Base-by-base conservation (phyloP, 2,329 filamentous ascomycete species). In the Aureobasidium sp. region DNA sequence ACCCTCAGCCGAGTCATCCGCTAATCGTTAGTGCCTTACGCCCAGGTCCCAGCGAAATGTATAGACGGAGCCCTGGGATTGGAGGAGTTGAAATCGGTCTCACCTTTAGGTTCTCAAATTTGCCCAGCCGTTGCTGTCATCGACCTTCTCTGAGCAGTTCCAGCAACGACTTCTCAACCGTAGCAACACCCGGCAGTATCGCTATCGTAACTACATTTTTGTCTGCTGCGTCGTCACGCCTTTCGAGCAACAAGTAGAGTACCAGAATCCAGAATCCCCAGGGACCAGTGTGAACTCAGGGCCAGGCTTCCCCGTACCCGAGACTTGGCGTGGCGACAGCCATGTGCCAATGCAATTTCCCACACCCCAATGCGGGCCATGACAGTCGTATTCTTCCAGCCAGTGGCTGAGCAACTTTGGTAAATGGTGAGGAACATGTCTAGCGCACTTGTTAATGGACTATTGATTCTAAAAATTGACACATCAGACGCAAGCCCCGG, bases 401-500 rank as follows among this genome's bases (percentile, higher is more conserved):
- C 39, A 34, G 53, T 57, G 53, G 53, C 53, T 57, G 53, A 46
- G 53, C 44, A 29, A 34, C 17, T 46, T 46, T 32, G 27, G n/a
- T 15, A 26, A 44, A 29, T 44, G 29, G 15, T 57, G n/a, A 34
- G 39, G 41, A 57, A 44, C 29, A 34, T 34, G 39, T 57, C 17
- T 57, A 57, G 53, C 53, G 53, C 53, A 57, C 10, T 57, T 15
- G 27, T n/a, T 4, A 57, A 29, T 44, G 39, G 41, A 57, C 53
- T 57, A 57, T 57, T 57, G 53, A 57, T 29, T 57, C 53, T 57
- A 57, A 57, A 56, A 57, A 57, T 57, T 57, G 53, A 26, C 41
- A 44, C 29, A 36, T 3, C n/a, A 26, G 27, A 57, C 37, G 37
- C 52, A 15, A 46, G 39, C 29, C 53, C 53, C n/a, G 20, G 53